Conservation (phyloP, 1,284 basidiomycete genomes). For the Pholiota adiposa region DNA sequence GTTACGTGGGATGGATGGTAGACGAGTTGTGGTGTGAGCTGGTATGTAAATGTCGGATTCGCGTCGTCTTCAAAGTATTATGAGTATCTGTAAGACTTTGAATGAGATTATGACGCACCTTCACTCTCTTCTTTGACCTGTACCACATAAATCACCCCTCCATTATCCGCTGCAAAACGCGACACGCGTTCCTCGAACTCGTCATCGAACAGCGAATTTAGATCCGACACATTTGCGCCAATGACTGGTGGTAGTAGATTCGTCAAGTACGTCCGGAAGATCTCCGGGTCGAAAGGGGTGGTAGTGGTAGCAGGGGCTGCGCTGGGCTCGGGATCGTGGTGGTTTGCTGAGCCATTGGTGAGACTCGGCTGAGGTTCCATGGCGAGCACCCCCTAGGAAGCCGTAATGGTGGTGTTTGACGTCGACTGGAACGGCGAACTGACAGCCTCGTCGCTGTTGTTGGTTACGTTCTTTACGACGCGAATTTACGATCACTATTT, state of each 20-base stretch:
- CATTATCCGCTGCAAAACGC: conserved; percentile 75
- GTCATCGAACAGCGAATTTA: conserved; percentile 71
- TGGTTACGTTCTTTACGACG: conserved; percentile 30
- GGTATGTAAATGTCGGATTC: conserved; percentile 66
- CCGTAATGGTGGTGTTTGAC: conserved; percentile 21
- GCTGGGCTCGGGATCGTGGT: conserved; percentile 26
- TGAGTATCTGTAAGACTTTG: conserved; percentile 9
- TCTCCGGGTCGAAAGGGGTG: conserved; percentile 56
- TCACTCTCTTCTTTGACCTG: conserved; percentile 75
- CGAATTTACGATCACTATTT: conserved; percentile 33
- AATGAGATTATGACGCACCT: conserved; percentile 42
- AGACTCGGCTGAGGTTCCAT: conserved; percentile 28
- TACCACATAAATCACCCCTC: conserved; percentile 76
- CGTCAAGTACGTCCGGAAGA: conserved; percentile 71
- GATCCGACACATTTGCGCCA: conserved; percentile 63
- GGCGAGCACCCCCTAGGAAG: conserved; percentile 28
- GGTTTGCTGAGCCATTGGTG: conserved; percentile 33
- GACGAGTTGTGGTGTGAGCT: conserved; percentile 73
- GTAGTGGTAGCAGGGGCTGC: conserved; percentile 5
- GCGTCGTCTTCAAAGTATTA: conserved; percentile 52
- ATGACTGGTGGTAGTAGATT: conserved; percentile 77
- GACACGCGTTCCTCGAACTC: conserved; percentile 76
- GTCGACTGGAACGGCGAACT: conserved; percentile 23
- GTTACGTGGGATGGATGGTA: conserved; percentile 84
- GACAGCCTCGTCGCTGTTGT: neutral